Evolutionary conservation across 2,329 filamentous ascomycete genomes (phyloP).

Genomic region (Aspergillus sp.): DNA sequence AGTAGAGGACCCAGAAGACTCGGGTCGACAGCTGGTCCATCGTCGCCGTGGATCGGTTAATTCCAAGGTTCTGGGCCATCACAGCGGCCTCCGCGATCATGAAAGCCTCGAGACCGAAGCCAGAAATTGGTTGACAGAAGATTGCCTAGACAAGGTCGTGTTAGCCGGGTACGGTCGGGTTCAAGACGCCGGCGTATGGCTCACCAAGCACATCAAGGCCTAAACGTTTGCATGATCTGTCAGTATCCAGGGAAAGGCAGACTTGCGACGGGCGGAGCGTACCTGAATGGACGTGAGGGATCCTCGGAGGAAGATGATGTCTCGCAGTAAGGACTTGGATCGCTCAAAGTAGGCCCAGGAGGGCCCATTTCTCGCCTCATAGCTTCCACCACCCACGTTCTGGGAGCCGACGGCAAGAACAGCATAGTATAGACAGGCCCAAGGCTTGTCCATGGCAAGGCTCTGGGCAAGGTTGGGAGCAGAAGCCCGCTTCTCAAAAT

Average conservation of each 20-base stretch:
- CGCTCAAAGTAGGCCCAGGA: slow-evolving; percentile 33
- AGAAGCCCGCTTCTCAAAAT: slow-evolving; percentile 42
- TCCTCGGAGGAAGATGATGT: slow-evolving; percentile 16
- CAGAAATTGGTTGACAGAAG: slow-evolving; percentile 37
- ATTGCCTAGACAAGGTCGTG: slow-evolving; percentile 28
- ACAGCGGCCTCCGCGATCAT: slow-evolving; percentile 37
- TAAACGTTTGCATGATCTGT: background rate
- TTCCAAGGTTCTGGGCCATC: slow-evolving; percentile 33
- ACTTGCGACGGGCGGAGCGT: background rate
- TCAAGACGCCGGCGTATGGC: background rate
- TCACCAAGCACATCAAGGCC: background rate
- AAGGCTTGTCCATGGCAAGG: slow-evolving; percentile 55
- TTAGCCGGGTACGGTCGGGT: background rate
- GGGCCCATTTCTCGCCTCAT: slow-evolving; percentile 38
- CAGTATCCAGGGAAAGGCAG: background rate
- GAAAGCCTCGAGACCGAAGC: slow-evolving; percentile 35
- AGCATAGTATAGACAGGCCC: slow-evolving; percentile 40
- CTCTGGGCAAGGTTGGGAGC: slow-evolving; percentile 48
- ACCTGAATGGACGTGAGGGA: background rate
- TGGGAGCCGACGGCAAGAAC: slow-evolving; percentile 40
- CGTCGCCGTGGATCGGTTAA: slow-evolving; percentile 24
- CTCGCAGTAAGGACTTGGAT: slow-evolving; percentile 16
- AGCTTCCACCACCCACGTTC: slow-evolving; percentile 34
- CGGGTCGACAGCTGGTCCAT: slow-evolving; percentile 19
- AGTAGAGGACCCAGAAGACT: slow-evolving; percentile 45